Conservation (phyloP, 805 yeast genomes). For the baker's yeast (Saccharomyces cerevisiae) region DNA sequence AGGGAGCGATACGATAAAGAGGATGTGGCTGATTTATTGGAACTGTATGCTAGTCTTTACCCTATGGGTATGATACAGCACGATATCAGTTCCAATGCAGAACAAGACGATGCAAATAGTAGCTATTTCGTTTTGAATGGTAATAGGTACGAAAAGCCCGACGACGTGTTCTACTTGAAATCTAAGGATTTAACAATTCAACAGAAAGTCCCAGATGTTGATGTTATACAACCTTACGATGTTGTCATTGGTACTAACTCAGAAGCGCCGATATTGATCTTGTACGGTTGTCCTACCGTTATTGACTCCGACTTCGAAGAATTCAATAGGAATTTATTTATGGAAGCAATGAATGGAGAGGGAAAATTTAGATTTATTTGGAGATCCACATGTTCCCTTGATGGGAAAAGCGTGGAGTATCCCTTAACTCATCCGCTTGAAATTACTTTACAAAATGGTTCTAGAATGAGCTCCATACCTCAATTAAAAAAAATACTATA, state of each 20-base stretch:
- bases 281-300: slow-evolving; percentile 61
- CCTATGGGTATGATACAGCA: slow-evolving; percentile 13
- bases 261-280: slow-evolving; percentile 46
- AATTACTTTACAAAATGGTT: slow-evolving; percentile 24
- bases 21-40: slow-evolving; percentile 13
- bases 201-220: slow-evolving; percentile 11
- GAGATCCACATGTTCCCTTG: slow-evolving; percentile 46
- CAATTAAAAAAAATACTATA: slow-evolving; percentile 20
- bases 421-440: slow-evolving; percentile 27
- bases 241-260: slow-evolving; percentile 47
- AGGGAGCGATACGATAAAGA: slow-evolving; percentile 2
- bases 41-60: slow-evolving; percentile 10
- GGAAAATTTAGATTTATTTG: slow-evolving; percentile 69
- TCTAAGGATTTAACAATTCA: slow-evolving; percentile 34
- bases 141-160: slow-evolving; percentile 48
- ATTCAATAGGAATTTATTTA: slow-evolving; percentile 51
- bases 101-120: slow-evolving; percentile 1
- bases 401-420: slow-evolving; percentile 3
- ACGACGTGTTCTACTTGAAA: slow-evolving; percentile 73
- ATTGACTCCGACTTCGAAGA: slow-evolving; percentile 38
- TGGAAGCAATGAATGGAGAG: slow-evolving; percentile 39
- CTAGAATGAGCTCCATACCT: slow-evolving; percentile 30
- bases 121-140: slow-evolving; percentile 22
- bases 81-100: neutral
- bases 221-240: slow-evolving; percentile 42